Conservation (phyloP, 768 basidiomycete genomes). For the Ephemerocybe angulata region DNA sequence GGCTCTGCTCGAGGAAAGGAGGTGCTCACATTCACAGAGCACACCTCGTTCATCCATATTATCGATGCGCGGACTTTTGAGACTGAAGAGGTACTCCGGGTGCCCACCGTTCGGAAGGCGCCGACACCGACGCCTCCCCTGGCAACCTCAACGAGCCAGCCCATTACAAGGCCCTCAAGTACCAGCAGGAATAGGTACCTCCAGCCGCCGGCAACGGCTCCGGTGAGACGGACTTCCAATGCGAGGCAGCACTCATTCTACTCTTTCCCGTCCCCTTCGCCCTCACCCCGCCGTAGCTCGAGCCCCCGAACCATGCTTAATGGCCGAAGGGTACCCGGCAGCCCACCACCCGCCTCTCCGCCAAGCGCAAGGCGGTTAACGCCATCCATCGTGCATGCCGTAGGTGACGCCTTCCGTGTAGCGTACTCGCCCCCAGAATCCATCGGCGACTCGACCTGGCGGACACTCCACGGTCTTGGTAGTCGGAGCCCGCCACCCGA, state of each 20-base stretch:
- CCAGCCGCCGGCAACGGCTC: background rate
- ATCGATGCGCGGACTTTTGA: slow-evolving; percentile 87
- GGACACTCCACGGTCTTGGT: slow-evolving; percentile 28
- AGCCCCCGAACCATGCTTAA: background rate
- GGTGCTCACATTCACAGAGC: slow-evolving; percentile 89
- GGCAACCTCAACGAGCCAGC: slow-evolving; percentile 19
- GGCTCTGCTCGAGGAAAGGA: slow-evolving; percentile 54
- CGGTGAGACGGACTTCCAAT: background rate
- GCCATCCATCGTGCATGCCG: slow-evolving; percentile 43
- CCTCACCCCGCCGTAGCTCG: background rate
- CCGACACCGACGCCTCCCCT: background rate
- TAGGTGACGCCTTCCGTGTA: slow-evolving; percentile 60
- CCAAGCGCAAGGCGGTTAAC: slow-evolving; percentile 1
- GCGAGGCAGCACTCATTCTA: background rate
- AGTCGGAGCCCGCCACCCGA: slow-evolving; percentile 5
- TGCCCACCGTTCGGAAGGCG: slow-evolving; percentile 34
- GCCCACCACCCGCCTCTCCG: slow-evolving; percentile 6
- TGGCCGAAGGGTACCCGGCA: slow-evolving; percentile 1
- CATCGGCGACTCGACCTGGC: slow-evolving; percentile 45
- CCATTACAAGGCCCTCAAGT: slow-evolving; percentile 8
- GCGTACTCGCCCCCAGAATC: slow-evolving; percentile 39
- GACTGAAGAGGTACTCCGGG: slow-evolving; percentile 61
- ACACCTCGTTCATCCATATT: slow-evolving; percentile 77
- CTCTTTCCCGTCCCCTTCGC: slow-evolving; percentile 3
- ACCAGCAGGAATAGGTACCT: background rate